These are phyloP conservation scores for Maudiozyma humilis DNA, from an alignment of 1,139 yeast species.

Conservation along the genomic window DNA sequence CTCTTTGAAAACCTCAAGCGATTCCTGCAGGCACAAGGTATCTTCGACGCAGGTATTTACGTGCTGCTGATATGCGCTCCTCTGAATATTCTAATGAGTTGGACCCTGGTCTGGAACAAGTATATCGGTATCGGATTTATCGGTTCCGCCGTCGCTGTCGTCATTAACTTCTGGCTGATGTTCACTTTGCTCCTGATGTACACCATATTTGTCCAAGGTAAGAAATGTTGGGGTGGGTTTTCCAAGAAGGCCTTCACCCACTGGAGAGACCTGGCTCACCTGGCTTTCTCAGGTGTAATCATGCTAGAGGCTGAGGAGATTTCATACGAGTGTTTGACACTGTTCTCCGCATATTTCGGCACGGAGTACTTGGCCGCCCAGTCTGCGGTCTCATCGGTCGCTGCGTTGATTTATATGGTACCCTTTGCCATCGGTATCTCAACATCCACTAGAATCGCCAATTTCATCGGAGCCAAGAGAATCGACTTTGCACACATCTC, in stretches of 20 bases:
- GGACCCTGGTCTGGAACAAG: constrained; percentile 69
- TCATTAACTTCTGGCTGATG: constrained; percentile 66
- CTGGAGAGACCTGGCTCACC: constrained; percentile 50
- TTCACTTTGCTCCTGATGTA: constrained; percentile 45
- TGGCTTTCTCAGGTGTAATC: constrained; percentile 65
- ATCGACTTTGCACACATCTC: constrained; percentile 56
- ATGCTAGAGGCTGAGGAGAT: constrained; percentile 70
- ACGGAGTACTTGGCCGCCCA: constrained; percentile 81
- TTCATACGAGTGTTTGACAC: constrained; percentile 64
- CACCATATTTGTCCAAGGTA: constrained; percentile 52
- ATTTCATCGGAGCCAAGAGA: constrained; percentile 75
- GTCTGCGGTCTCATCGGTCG: constrained; percentile 75
- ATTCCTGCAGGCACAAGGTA: constrained; percentile 84
- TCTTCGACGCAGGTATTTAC: constrained; percentile 82
- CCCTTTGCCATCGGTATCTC: constrained; percentile 89
- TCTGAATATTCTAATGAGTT: constrained; percentile 59
- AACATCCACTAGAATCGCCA: constrained; percentile 79
- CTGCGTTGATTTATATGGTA: constrained; percentile 72
- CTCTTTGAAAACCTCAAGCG: constrained; percentile 77
- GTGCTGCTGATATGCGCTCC: constrained; percentile 76
- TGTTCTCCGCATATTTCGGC: constrained; percentile 73
- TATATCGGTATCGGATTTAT: constrained; percentile 53
- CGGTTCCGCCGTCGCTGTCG: constrained; percentile 70
- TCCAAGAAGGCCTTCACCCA: constrained; percentile 42
- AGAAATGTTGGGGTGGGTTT: constrained; percentile 67